phyloP scores from a whole-genome alignment of 805 yeast species.

The Wickerhamiella galacta region DNA sequence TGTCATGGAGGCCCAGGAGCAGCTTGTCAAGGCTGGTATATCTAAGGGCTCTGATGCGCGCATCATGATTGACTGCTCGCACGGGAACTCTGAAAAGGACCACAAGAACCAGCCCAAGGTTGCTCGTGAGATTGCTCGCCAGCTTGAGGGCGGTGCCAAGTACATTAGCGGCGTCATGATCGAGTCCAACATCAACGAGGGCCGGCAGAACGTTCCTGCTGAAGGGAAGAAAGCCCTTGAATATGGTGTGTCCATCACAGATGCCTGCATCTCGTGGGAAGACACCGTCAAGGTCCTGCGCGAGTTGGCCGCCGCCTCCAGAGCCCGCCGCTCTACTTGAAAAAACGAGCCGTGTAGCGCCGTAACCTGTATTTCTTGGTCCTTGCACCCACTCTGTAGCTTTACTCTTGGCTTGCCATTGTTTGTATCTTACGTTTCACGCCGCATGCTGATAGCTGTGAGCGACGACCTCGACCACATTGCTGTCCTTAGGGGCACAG shows the following conservation, averaged over 20 bases:
- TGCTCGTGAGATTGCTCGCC: slow-evolving; percentile 64
- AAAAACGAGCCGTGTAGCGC: too few species aligned
- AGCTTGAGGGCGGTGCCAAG: slow-evolving; percentile 65
- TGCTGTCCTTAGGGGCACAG: too few species aligned
- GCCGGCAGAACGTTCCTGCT: slow-evolving; percentile 54
- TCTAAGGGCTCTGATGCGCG: slow-evolving; percentile 21
- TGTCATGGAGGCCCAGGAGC: slow-evolving; percentile 57
- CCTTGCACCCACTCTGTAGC: too few species aligned
- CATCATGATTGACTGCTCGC: slow-evolving; percentile 94
- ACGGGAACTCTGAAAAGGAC: slow-evolving; percentile 91
- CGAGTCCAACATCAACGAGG: slow-evolving; percentile 82
- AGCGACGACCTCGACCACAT: too few species aligned
- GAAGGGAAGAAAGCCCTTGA: slow-evolving; percentile 45
- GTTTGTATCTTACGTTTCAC: too few species aligned
- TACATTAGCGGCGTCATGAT: slow-evolving; percentile 86
- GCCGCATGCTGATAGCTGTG: too few species aligned
- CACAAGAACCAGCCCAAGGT: slow-evolving; percentile 91
- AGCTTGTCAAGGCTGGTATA: slow-evolving; percentile 30
- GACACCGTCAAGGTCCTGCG: slow-evolving; percentile 67
- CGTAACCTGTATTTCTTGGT: too few species aligned
- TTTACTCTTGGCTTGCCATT: too few species aligned
- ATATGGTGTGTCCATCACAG: slow-evolving; percentile 94
- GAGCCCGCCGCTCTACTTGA: slow-evolving; percentile 56
- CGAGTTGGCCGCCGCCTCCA: slow-evolving; percentile 68
- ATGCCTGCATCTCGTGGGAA: slow-evolving; percentile 90